phyloP scores from a whole-genome alignment of 1,284 basidiomycete genomes.

The Cutaneotrichosporon spelunceum region DNA sequence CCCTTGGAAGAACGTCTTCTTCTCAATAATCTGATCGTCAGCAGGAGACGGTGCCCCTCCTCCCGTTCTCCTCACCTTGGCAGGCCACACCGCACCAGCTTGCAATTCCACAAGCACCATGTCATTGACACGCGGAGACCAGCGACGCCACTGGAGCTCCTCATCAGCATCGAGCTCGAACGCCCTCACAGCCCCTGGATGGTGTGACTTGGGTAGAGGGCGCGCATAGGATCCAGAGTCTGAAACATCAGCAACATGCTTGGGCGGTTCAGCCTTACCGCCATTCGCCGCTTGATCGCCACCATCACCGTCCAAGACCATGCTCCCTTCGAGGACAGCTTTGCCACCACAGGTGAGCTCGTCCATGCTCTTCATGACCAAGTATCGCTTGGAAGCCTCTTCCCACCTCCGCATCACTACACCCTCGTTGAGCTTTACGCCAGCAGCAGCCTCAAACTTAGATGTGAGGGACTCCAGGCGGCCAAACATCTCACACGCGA shows the following conservation, averaged over 20 bases:
- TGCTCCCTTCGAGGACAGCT: constrained; percentile 12
- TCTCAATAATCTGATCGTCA: constrained; percentile 43
- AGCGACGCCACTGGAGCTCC: constrained; percentile 39
- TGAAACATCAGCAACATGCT: background rate
- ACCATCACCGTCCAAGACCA: constrained; percentile 15
- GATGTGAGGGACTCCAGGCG: constrained; percentile 32
- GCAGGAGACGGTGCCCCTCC: no score
- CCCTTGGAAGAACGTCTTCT: constrained; percentile 43
- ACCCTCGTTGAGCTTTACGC: constrained; percentile 40
- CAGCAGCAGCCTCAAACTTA: constrained; percentile 43
- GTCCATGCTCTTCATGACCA: constrained; percentile 47
- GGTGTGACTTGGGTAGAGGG: constrained; percentile 26
- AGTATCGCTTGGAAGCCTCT: constrained; percentile 45
- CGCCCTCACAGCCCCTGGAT: constrained; percentile 34
- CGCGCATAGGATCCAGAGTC: constrained; percentile 14
- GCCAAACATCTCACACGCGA: constrained; percentile 45
- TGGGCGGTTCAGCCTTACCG: background rate
- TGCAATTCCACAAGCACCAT: constrained; percentile 40
- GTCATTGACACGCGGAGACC: constrained; percentile 40
- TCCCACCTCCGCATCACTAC: constrained; percentile 42
- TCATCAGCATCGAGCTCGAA: constrained; percentile 35
- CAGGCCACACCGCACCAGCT: constrained; percentile 36
- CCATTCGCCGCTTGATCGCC: background rate
- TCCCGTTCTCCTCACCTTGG: constrained; percentile 31
- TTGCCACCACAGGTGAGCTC: constrained; percentile 34